Conservation (phyloP, 805 yeast species). For the Wickerhamiella allomyrinae region DNA sequence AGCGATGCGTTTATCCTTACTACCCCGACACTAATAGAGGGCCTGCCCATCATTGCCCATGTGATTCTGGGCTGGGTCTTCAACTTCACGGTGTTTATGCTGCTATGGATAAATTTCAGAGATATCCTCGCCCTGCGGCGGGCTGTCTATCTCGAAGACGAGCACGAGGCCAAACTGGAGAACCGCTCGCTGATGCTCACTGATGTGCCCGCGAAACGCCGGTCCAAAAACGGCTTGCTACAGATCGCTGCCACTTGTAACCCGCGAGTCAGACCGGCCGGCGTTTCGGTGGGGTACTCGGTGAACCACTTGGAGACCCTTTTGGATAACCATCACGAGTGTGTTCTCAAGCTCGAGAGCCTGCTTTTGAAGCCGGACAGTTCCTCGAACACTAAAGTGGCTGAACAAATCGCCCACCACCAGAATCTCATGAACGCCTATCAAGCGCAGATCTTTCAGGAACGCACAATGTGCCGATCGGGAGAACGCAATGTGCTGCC, state of each 20-base stretch:
- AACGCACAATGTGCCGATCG: constrained; percentile 11
- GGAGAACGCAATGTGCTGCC: constrained; percentile 10
- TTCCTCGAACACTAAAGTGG: constrained; percentile 10
- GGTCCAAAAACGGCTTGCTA: constrained; percentile 19
- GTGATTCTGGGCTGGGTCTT: constrained; percentile 23
- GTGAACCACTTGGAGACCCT: constrained; percentile 19
- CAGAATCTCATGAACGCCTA: background rate
- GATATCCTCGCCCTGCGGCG: constrained; percentile 18
- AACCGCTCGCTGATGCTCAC: constrained; percentile 23
- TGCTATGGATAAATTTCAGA: constrained; percentile 20
- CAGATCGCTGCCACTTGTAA: constrained; percentile 3
- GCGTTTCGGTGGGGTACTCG: constrained; percentile 20
- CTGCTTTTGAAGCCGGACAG: background rate
- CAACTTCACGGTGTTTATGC: constrained; percentile 17
- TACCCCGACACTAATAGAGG: constrained; percentile 25
- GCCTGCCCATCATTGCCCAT: constrained; percentile 24
- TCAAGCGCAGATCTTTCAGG: background rate
- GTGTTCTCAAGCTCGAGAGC: constrained; percentile 18
- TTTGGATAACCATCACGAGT: constrained; percentile 16
- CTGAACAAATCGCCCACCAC: constrained; percentile 12
- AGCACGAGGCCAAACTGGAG: constrained; percentile 17
- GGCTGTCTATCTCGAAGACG: constrained; percentile 11
- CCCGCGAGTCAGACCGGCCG: background rate
- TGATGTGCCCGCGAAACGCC: constrained; percentile 19
- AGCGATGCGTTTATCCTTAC: constrained; percentile 24